Percentiles rank a stretch among this genome's conserved stretches.
phyloP scores from a whole-genome alignment of 345 rosid species.

The Dipteronia sinensis region DNA sequence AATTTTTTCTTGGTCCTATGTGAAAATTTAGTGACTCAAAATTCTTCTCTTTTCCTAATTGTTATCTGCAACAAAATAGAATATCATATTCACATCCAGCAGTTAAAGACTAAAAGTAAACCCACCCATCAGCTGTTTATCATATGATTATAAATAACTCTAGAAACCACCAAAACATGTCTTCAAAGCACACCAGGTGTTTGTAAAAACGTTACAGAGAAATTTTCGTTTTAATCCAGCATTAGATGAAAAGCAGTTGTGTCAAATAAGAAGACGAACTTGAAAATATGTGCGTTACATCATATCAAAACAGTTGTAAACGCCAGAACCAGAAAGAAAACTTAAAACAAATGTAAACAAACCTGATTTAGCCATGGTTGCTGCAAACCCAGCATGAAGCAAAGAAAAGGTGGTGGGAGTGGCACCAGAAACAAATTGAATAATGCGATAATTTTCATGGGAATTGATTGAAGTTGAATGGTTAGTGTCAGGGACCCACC shows the following conservation, averaged over 20 bases:
- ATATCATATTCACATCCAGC: not conserved
- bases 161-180: not conserved
- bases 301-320: too few relatives aligned
- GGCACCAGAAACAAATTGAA: conserved; percentile 32
- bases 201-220: too few relatives aligned
- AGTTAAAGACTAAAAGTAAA: not conserved
- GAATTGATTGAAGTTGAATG: conserved; percentile 25
- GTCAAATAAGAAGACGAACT: too few relatives aligned
- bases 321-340: conserved; percentile 9
- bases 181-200: not conserved
- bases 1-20: not conserved
- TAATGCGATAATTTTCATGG: conserved; percentile 18
- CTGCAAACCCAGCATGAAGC: conserved; percentile 23
- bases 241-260: too few relatives aligned
- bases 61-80: not conserved
- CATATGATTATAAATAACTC: too few relatives aligned
- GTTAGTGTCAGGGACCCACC: conserved; percentile 65
- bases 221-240: too few relatives aligned
- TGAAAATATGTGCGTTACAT: too few relatives aligned
- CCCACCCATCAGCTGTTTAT: too few relatives aligned
- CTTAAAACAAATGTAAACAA: not conserved
- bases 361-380: conserved; percentile 46
- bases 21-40: not conserved
- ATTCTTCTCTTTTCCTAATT: too few relatives aligned
- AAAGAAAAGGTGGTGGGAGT: conserved; percentile 22